Evolutionary conservation across 2,329 filamentous ascomycete genomes (phyloP), one percentile per base, ranked within the genome.

Genomic region (Metarhizium guizhouense): DNA sequence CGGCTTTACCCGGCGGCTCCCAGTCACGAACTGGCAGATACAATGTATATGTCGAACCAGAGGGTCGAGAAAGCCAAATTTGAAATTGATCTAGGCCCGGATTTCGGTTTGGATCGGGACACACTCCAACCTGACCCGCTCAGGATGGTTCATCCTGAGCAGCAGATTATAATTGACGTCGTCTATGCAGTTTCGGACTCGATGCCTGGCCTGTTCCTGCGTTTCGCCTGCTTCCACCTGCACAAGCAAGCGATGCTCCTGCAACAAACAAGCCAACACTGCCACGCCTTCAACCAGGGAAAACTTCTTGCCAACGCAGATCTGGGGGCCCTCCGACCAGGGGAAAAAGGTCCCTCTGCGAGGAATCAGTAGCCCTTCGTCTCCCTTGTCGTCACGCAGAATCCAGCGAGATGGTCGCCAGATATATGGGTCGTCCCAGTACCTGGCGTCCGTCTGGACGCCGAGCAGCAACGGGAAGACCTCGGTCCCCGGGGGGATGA

Each of bases 391-490:
- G 4, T 10, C 10, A 14, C 0, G 36, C 14, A 14, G 1, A 40
- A 53, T 47, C 40, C 40, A 53, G 1, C 52, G 52, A 5, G 52
- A 53, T 3, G 52, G 52, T 14, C 29, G 20, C 52, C 52, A 53
- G 20, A n/a, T 16, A 3, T 45, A 43, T 20, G 52, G 40, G 13
- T 53, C 52, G 6, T 6, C 5, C 52, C 52, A 53, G 20, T 32
- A 56, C 45, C 40, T 53, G 14, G 58, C 54, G 32, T 58, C 43
- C 10, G 52, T 54, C 30, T 58, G 52, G 7, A 60, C n/a, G 1
- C 51, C 40, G 14, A 48, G 32, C 52, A 60, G 30, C 20, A 52
- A n/a, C 13, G 53, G 54, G n/a, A 53, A 51, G 20, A 54, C n/a
- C 42, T 54, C 51, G 11, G 51, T 57, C 4, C 53, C 43, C 16